Conservation (phyloP, 2,329 filamentous ascomycete species). For the Xylaria polymorpha region DNA sequence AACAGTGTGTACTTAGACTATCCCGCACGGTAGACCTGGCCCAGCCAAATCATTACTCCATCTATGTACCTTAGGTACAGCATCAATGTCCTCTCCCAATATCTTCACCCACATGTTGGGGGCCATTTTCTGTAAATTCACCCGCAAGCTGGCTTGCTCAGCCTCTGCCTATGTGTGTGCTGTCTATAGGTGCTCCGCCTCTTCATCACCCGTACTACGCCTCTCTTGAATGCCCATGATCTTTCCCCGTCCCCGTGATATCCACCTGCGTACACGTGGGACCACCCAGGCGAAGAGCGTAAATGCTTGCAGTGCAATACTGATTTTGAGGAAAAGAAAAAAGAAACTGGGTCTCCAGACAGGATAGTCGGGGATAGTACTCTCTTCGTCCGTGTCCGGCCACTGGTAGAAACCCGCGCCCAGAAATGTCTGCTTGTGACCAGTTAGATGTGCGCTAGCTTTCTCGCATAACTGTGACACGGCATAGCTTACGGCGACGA, state of each 20-base stretch:
- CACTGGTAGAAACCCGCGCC: constrained; percentile 32
- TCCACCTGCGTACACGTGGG: not conserved
- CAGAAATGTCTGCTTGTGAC: constrained; percentile 28
- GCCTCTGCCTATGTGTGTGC: no score
- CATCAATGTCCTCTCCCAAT: no score
- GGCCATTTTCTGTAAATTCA: no score
- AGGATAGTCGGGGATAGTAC: constrained; percentile 8
- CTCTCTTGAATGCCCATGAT: no score
- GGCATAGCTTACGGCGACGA: constrained; percentile 32
- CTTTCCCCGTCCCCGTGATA: not conserved
- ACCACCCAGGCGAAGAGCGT: constrained; percentile 9
- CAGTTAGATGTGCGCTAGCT: constrained; percentile 16
- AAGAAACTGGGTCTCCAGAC: constrained; percentile 14
- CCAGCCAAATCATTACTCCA: no score
- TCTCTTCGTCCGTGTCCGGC: constrained; percentile 2
- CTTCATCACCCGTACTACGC: not conserved
- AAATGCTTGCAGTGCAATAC: constrained; percentile 6
- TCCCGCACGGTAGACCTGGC: no score
- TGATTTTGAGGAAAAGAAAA: constrained; percentile 16
- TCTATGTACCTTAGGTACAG: no score
- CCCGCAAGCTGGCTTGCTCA: no score
- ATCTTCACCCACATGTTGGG: no score
- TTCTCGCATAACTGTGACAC: not conserved
- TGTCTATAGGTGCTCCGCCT: not conserved
- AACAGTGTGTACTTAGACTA: no score